A percentile compares a stretch with the other conserved stretches of the same genome.
Conservation (phyloP, 768 basidiomycete genomes). For the Harrya chromipes region DNA sequence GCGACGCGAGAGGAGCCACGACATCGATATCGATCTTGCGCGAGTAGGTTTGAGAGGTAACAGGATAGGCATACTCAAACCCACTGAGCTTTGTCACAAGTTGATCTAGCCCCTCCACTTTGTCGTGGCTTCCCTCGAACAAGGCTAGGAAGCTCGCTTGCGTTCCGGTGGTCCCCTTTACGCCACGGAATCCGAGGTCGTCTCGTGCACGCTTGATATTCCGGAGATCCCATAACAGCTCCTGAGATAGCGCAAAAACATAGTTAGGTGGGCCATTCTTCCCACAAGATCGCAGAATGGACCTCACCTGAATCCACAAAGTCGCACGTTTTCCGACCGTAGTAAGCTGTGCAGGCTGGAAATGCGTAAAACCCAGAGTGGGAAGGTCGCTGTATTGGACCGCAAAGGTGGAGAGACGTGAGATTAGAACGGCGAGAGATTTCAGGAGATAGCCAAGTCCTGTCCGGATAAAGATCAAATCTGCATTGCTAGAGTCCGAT, state of each 20-base stretch:
- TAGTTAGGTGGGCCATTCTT: background rate
- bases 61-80: slow-evolving; percentile 93
- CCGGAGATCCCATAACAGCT: slow-evolving; percentile 93
- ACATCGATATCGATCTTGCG: slow-evolving; percentile 97
- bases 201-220: slow-evolving; percentile 87
- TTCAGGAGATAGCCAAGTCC: slow-evolving; percentile 81
- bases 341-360: slow-evolving; percentile 97
- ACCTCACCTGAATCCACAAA: slow-evolving; percentile 85
- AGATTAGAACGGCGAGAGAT: slow-evolving; percentile 88
- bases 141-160: slow-evolving; percentile 94
- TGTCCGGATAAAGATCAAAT: slow-evolving; percentile 92
- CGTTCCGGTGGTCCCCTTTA: slow-evolving; percentile 99
- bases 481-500: slow-evolving; percentile 73
- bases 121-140: slow-evolving; percentile 93
- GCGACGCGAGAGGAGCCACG: slow-evolving; percentile 81
- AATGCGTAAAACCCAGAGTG: slow-evolving; percentile 97
- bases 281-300: background rate
- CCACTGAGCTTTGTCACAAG: slow-evolving; percentile 90
- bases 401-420: slow-evolving; percentile 83
- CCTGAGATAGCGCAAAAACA: slow-evolving; percentile 40
- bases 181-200: slow-evolving; percentile 95
- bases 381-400: slow-evolving; percentile 83
- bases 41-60: slow-evolving; percentile 98
- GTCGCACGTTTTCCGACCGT: slow-evolving; percentile 98
- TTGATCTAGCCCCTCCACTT: slow-evolving; percentile 87